Percentiles rank a stretch among this genome's conserved stretches.
Evolutionary conservation across 148 eudicot species (phyloP).

Genomic region (Silene latifolia): DNA sequence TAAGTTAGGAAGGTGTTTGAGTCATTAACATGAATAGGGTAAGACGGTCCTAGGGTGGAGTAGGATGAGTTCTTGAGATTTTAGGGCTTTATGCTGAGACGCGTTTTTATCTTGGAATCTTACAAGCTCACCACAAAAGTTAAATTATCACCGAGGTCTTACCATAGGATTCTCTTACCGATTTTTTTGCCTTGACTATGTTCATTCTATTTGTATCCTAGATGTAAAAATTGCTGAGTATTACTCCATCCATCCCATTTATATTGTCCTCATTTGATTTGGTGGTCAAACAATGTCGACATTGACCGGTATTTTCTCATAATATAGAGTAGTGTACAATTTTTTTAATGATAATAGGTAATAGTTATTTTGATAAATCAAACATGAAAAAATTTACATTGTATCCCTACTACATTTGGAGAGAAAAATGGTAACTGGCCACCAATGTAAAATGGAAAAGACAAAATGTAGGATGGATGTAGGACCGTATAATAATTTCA

Average conservation of each 20-base stretch:
- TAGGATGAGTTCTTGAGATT: neutral
- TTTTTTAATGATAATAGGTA: no score
- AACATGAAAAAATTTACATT: no score
- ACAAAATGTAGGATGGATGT: no score
- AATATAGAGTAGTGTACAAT: no score
- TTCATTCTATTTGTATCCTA: neutral
- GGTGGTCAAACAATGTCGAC: no score
- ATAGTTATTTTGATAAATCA: no score
- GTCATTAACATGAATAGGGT: neutral
- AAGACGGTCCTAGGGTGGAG: neutral
- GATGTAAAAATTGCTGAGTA: neutral
- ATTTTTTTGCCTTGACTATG: neutral
- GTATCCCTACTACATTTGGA: no score
- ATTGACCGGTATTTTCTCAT: no score
- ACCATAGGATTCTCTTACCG: neutral
- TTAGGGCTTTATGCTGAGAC: neutral
- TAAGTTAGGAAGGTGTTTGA: neutral
- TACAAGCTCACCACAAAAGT: neutral
- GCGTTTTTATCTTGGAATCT: neutral
- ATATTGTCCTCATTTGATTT: no score
- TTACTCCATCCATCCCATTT: neutral
- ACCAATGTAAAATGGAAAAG: no score
- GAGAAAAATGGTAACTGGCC: no score
- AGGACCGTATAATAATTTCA: neutral
- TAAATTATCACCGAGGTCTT: neutral